These are phyloP conservation scores for Tilletia walkeri DNA, from an alignment of 1,284 basidiomycete genomes.

Conservation along the genomic window DNA sequence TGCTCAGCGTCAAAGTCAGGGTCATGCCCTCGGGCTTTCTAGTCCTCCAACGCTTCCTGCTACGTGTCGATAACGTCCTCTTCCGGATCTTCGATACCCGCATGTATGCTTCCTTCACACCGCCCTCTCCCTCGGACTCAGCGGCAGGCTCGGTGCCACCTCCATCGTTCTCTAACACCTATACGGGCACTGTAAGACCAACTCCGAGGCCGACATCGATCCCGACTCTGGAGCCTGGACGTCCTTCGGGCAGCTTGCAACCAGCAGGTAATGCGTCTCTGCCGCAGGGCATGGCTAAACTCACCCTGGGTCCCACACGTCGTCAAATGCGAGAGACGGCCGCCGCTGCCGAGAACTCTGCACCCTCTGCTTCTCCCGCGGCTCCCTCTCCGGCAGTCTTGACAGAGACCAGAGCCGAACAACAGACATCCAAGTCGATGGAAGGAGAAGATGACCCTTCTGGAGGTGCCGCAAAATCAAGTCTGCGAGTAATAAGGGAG, in stretches of 20 bases:
- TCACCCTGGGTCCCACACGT: constrained; percentile 1
- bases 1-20: constrained; percentile 62
- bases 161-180: neutral
- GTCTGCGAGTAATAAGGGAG: constrained; percentile 69
- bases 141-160: neutral
- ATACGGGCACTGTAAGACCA: neutral
- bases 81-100: constrained; percentile 89
- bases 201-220: neutral
- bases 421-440: too few species aligned
- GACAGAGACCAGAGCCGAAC: too few species aligned
- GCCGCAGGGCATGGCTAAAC: constrained; percentile 1
- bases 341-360: neutral
- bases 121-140: neutral
- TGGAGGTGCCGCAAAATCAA: neutral
- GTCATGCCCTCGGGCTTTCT: constrained; percentile 98
- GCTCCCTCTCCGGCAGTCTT: too few species aligned
- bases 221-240: constrained; percentile 1
- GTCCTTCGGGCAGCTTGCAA: neutral
- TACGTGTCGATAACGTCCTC: constrained; percentile 91
- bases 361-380: neutral
- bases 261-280: neutral
- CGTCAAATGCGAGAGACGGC: neutral
- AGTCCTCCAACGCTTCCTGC: constrained; percentile 83
- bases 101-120: constrained; percentile 76
- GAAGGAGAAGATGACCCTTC: too few species aligned